Evolutionary conservation across 805 yeast genomes (phyloP).

Genomic region (Wickerhamiella sergipiensis): DNA sequence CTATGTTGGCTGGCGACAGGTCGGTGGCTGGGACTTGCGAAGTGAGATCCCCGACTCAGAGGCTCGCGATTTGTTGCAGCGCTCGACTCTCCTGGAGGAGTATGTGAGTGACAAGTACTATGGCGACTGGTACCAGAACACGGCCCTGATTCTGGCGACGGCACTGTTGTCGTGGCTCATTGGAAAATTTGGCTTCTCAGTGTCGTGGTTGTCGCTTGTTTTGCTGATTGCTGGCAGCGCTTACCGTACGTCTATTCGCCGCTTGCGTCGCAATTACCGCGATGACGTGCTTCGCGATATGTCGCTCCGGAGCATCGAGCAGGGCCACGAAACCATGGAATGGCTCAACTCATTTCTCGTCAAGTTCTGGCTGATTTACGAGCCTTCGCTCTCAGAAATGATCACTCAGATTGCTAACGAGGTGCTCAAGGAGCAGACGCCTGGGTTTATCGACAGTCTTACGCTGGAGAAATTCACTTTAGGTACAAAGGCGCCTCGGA

Average conservation of each 20-base stretch:
- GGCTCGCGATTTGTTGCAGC: constrained; percentile 57
- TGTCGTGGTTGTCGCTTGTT: constrained; percentile 71
- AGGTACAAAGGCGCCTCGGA: constrained; percentile 92
- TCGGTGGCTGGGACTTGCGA: constrained; percentile 67
- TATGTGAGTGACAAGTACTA: constrained; percentile 61
- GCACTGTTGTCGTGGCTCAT: constrained; percentile 62
- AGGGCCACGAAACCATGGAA: constrained; percentile 86
- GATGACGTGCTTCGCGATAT: constrained; percentile 78
- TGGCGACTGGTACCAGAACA: constrained; percentile 95
- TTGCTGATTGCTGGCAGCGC: constrained; percentile 47
- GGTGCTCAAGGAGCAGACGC: constrained; percentile 65
- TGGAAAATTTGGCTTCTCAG: constrained; percentile 63
- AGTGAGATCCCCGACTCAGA: constrained; percentile 32
- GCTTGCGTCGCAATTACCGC: constrained; percentile 59
- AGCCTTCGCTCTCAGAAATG: constrained; percentile 77
- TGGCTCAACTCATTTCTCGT: constrained; percentile 86
- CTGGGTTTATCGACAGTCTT: constrained; percentile 68
- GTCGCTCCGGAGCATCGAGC: constrained; percentile 66
- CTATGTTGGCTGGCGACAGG: constrained; percentile 88
- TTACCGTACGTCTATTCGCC: constrained; percentile 73
- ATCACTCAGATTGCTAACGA: constrained; percentile 80
- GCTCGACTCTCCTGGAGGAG: constrained; percentile 61
- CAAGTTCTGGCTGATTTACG: constrained; percentile 83
- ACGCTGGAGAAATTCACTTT: constrained; percentile 82
- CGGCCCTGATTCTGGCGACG: constrained; percentile 54